Percentiles rank a stretch among this genome's conserved stretches.
These are phyloP conservation scores for Fennellomyces sp. DNA, from an alignment of 371 early-diverging fungal genomes.

Conservation along the genomic window DNA sequence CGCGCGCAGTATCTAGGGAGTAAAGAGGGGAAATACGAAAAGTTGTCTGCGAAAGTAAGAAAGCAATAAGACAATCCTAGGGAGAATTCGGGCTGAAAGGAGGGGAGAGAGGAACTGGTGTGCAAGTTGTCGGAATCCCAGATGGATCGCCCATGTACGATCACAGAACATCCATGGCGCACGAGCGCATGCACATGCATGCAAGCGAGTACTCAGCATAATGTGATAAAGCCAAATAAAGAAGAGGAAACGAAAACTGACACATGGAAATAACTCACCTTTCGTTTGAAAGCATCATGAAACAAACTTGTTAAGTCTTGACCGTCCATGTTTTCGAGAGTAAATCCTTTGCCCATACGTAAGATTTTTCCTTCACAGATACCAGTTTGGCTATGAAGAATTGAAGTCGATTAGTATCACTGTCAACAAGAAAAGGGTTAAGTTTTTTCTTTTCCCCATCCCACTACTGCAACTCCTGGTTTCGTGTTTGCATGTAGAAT, in stretches of 20 bases:
- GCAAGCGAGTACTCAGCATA: neutral
- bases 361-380: conserved; percentile 75
- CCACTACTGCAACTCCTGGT: neutral
- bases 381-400: conserved; percentile 64
- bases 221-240: conserved; percentile 8
- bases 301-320: conserved; percentile 84
- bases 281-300: conserved; percentile 78
- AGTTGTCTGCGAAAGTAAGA: neutral
- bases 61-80: too few relatives aligned
- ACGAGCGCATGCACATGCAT: conserved; percentile 22
- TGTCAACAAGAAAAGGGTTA: conserved; percentile 1
- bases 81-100: neutral
- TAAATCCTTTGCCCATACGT: conserved; percentile 94
- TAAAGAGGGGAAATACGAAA: neutral
- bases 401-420: neutral
- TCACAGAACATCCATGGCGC: conserved; percentile 6
- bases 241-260: conserved; percentile 1
- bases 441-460: neutral
- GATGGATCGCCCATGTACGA: conserved; percentile 1
- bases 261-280: conserved; percentile 36
- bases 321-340: conserved; percentile 73
- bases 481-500: neutral
- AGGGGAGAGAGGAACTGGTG: neutral
- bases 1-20: neutral
- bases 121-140: neutral